phyloP scores from a whole-genome alignment of 495 filamentous ascomycete genomes.

The Podospora fimiseda region DNA sequence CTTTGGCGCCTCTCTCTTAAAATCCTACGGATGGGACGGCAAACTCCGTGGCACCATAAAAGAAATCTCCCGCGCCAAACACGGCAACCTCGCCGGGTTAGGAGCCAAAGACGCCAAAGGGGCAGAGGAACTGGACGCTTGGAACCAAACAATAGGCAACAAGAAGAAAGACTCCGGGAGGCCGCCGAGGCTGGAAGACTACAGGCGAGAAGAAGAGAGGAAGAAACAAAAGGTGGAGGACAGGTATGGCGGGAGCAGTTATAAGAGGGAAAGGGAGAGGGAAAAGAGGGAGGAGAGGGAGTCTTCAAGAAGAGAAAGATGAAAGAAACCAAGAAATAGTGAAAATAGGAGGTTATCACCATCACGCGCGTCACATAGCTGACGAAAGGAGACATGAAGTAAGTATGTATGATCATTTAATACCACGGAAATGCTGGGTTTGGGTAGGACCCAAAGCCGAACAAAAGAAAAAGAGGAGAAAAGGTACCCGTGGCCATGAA shows the following conservation, averaged over 20 bases:
- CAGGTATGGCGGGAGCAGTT: slow-evolving; percentile 35
- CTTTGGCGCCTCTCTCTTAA: slow-evolving; percentile 80
- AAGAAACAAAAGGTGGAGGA: slow-evolving; percentile 36
- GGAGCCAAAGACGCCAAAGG: slow-evolving; percentile 67
- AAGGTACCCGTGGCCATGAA: no score
- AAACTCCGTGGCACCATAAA: slow-evolving; percentile 51
- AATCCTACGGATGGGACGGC: slow-evolving; percentile 94
- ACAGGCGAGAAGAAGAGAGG: slow-evolving; percentile 36
- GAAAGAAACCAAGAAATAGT: slow-evolving; percentile 1
- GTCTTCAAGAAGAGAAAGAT: slow-evolving; percentile 28
- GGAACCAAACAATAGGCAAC: slow-evolving; percentile 28
- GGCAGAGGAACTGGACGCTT: slow-evolving; percentile 54
- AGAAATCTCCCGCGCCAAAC: slow-evolving; percentile 49
- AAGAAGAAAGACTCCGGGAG: slow-evolving; percentile 15
- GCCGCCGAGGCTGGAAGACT: slow-evolving; percentile 41
- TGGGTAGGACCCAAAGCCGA: no score
- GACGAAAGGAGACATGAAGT: no score
- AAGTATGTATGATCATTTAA: no score
- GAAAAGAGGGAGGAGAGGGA: slow-evolving; percentile 35
- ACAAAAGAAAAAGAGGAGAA: no score
- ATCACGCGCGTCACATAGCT: no score
- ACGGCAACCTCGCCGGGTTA: slow-evolving; percentile 78
- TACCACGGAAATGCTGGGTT: no score
- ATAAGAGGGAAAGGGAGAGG: slow-evolving; percentile 43
- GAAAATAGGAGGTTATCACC: neutral